Evolutionary conservation across 1,284 basidiomycete genomes (phyloP).

Genomic region (Coriolopsis trogii): DNA sequence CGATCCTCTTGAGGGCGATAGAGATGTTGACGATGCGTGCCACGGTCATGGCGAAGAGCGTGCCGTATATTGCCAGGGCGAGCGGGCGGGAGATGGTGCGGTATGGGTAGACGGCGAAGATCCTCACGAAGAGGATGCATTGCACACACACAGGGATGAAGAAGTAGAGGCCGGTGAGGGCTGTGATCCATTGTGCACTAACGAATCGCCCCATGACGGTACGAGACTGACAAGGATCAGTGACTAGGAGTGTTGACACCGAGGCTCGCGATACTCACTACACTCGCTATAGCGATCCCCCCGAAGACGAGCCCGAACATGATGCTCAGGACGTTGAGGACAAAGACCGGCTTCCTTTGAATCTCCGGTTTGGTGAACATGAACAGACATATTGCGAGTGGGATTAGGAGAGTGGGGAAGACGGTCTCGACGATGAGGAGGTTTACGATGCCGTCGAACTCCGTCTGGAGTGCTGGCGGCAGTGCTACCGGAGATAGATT

Average conservation of each 20-base stretch:
- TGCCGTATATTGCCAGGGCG: constrained; percentile 1
- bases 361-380: constrained; percentile 27
- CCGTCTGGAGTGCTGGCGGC: not conserved
- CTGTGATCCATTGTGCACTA: not conserved
- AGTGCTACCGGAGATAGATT: not conserved
- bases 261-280: not conserved
- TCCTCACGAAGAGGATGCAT: constrained; percentile 25
- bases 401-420: constrained; percentile 17
- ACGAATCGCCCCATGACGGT: not conserved
- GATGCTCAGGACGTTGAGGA: constrained; percentile 27
- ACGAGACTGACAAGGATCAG: not conserved
- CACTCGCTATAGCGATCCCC: not conserved
- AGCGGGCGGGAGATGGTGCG: not conserved
- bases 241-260: not conserved
- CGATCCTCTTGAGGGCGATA: not conserved
- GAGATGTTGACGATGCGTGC: not conserved
- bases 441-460: not conserved
- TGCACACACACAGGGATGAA: constrained; percentile 23
- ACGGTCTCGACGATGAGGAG: constrained; percentile 21
- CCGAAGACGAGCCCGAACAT: constrained; percentile 16
- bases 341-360: constrained; percentile 29
- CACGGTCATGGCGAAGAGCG: not conserved
- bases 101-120: constrained; percentile 27
- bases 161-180: constrained; percentile 3
- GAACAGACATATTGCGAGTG: constrained; percentile 26